Percentiles rank a stretch among this genome's conserved stretches.
Evolutionary conservation across 805 yeast genomes (phyloP).

Genomic region (Pichia californica): DNA sequence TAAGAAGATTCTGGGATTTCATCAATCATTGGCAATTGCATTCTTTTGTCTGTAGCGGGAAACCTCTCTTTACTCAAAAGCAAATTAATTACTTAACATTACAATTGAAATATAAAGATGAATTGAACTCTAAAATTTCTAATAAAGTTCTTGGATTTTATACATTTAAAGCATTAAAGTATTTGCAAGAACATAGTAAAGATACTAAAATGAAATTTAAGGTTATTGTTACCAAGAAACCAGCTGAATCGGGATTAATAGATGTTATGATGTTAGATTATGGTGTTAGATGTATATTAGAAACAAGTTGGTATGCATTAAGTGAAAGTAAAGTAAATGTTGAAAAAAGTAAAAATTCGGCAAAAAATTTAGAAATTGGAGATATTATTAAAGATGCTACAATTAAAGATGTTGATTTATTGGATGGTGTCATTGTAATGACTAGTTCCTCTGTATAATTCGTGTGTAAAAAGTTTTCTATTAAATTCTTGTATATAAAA

Average conservation of each 20-base stretch:
- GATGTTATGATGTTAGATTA: conserved; percentile 26
- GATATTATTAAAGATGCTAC: conserved; percentile 34
- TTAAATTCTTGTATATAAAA: no score
- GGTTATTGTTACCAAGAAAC: conserved; percentile 37
- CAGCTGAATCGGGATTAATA: conserved; percentile 32
- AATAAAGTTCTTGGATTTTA: conserved; percentile 24
- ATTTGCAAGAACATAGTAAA: conserved; percentile 16
- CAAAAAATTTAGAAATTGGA: conserved; percentile 36
- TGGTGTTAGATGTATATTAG: conserved; percentile 26
- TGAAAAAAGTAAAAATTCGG: conserved; percentile 16
- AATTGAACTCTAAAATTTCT: conserved; percentile 27
- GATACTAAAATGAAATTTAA: conserved; percentile 31
- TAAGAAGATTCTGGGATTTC: conserved; percentile 76
- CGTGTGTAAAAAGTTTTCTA: no score
- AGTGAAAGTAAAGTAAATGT: conserved; percentile 14
- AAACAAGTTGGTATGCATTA: conserved; percentile 25
- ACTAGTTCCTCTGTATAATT: conserved; percentile 20
- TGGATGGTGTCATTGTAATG: conserved; percentile 36
- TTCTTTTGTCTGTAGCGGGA: conserved; percentile 29
- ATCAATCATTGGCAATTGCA: conserved; percentile 75
- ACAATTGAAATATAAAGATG: conserved; percentile 41
- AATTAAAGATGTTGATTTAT: conserved; percentile 36
- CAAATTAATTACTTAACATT: conserved; percentile 33
- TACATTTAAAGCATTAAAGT: conserved; percentile 26
- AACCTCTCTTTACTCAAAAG: conserved; percentile 26